These are phyloP conservation scores for Saposhnikovia divaricata DNA, from an alignment of 129 eudicot genomes.

Conservation along the genomic window DNA sequence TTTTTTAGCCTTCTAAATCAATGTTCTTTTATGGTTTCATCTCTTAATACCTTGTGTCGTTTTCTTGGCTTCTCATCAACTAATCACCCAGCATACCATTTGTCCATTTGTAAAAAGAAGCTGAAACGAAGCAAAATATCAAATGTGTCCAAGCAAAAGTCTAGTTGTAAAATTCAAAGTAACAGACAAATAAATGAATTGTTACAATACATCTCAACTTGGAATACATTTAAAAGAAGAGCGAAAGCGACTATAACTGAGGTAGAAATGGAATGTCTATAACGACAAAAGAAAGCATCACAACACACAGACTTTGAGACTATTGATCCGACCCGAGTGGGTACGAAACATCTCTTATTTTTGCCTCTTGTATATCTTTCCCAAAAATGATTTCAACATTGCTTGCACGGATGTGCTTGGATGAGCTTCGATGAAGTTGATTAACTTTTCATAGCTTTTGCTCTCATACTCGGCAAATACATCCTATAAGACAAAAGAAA, in stretches of 20 bases:
- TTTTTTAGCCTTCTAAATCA: too few relatives aligned
- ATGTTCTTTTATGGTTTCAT: too few relatives aligned
- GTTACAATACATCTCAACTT: not conserved
- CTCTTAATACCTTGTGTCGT: too few relatives aligned
- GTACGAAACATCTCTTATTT: conserved; percentile 26
- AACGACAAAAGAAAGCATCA: conserved; percentile 5
- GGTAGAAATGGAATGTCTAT: conserved; percentile 1
- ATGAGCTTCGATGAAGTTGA: conserved; percentile 62
- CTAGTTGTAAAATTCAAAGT: not conserved
- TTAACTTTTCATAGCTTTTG: conserved; percentile 56
- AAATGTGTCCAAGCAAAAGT: not conserved
- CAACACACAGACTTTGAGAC: conserved; percentile 20
- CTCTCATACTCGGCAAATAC: conserved; percentile 63
- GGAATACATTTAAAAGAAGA: not conserved
- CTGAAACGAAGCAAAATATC: not conserved
- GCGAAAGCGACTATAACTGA: not conserved
- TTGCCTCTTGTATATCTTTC: conserved; percentile 83
- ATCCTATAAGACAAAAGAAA: conserved; percentile 31
- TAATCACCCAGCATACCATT: too few relatives aligned
- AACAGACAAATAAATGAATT: not conserved
- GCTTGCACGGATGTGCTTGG: conserved; percentile 71
- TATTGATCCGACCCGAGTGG: conserved; percentile 7
- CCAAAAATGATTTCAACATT: conserved; percentile 72
- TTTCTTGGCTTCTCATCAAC: too few relatives aligned
- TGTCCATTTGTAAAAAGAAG: too few relatives aligned